phyloP scores from a whole-genome alignment of 2,329 filamentous ascomycete genomes.

The Alternaria solani region DNA sequence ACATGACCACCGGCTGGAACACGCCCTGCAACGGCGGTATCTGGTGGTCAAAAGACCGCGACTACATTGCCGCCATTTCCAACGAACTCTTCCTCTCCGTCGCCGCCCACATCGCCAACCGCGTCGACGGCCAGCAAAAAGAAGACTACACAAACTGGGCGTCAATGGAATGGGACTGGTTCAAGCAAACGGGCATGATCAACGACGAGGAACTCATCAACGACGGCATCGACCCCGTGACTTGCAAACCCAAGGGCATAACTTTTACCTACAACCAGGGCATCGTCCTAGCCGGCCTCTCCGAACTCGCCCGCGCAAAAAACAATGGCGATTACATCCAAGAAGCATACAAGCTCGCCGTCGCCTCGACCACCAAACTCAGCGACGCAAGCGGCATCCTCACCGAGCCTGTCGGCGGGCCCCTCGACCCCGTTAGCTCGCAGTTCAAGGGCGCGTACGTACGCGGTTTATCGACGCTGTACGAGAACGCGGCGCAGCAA shows the following conservation, averaged over 20 bases:
- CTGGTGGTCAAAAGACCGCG: constrained; percentile 64
- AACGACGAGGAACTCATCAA: constrained; percentile 61
- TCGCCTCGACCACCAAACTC: constrained; percentile 36
- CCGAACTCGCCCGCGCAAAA: constrained; percentile 61
- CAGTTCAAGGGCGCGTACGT: constrained; percentile 52
- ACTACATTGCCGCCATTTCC: constrained; percentile 63
- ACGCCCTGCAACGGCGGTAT: constrained; percentile 62
- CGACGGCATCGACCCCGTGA: constrained; percentile 59
- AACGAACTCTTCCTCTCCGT: constrained; percentile 67
- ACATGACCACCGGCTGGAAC: constrained; percentile 62
- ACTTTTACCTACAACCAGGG: constrained; percentile 68
- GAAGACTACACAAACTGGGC: constrained; percentile 60
- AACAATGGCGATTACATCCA: constrained; percentile 36
- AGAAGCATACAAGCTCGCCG: constrained; percentile 40
- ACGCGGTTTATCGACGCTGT: constrained; percentile 42
- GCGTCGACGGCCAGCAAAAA: constrained; percentile 51
- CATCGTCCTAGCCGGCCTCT: constrained; percentile 63
- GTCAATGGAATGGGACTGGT: constrained; percentile 63
- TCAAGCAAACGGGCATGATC: constrained; percentile 60
- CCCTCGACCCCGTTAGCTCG: constrained; percentile 39
- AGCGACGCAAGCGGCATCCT: constrained; percentile 41
- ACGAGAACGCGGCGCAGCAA: constrained; percentile 34
- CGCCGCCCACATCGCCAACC: constrained; percentile 62
- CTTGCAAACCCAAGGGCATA: constrained; percentile 63
- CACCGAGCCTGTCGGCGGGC: constrained; percentile 35